Conservation (phyloP, 2,329 filamentous ascomycete genomes). For the Fusarium chaquense region DNA sequence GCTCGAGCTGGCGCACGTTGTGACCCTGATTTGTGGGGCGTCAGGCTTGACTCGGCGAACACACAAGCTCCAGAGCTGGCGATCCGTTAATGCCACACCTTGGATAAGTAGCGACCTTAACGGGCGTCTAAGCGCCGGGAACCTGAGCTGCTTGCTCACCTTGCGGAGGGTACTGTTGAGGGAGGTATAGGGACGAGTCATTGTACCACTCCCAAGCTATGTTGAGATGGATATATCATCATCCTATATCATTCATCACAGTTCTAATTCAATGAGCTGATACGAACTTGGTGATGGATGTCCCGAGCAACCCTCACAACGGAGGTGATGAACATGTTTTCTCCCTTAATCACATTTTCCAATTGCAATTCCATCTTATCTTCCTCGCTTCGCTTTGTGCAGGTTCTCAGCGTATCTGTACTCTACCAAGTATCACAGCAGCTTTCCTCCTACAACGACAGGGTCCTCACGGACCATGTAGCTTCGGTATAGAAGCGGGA, state of each 20-base stretch:
- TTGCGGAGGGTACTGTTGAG: constrained; percentile 13
- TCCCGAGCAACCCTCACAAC: constrained; percentile 29
- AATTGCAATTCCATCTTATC: constrained; percentile 6
- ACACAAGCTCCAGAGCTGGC: constrained; percentile 29
- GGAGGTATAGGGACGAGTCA: constrained; percentile 24
- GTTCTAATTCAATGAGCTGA: constrained; percentile 10
- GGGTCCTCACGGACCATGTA: constrained; percentile 37
- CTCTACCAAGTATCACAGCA: constrained; percentile 6
- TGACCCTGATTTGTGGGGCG: constrained; percentile 34
- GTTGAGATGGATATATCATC: background rate
- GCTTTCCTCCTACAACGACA: constrained; percentile 24
- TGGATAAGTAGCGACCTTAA: constrained; percentile 48
- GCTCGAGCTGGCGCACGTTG: constrained; percentile 36
- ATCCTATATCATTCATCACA: constrained; percentile 25
- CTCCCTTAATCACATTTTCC: constrained; percentile 23
- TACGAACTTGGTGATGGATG: constrained; percentile 32
- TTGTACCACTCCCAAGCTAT: background rate
- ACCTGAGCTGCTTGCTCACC: constrained; percentile 39
- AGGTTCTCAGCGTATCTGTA: constrained; percentile 18
- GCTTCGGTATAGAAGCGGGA: constrained; percentile 33
- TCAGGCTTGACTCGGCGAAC: constrained; percentile 32
- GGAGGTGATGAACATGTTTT: constrained; percentile 24
- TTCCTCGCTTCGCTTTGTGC: constrained; percentile 9
- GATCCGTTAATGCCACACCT: constrained; percentile 37
- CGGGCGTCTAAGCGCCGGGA: constrained; percentile 48